These are phyloP conservation scores for Colletotrichum truncatum DNA, from an alignment of 2,329 filamentous ascomycete species.

Conservation along the genomic window DNA sequence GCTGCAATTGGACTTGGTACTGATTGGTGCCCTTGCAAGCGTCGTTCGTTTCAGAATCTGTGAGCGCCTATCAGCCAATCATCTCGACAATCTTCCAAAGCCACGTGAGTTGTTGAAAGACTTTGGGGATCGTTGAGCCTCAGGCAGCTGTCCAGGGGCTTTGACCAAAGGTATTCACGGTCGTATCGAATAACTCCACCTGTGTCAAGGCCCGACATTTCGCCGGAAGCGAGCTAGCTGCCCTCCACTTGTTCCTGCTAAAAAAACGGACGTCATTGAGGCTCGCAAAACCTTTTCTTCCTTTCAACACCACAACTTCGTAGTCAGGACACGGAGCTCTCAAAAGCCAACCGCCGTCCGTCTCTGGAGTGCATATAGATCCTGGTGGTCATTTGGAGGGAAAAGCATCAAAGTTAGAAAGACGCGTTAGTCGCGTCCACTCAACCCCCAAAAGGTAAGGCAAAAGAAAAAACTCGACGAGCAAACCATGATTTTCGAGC, in stretches of 20 bases:
- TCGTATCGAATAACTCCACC: too few relatives aligned
- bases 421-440: background rate
- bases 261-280: constrained; percentile 22
- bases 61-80: constrained; percentile 42
- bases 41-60: constrained; percentile 48
- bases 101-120: background rate
- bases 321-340: constrained; percentile 6
- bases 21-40: constrained; percentile 27
- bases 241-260: background rate
- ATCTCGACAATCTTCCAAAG: background rate
- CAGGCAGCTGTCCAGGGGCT: constrained; percentile 3
- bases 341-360: background rate
- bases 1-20: background rate
- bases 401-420: background rate
- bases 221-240: constrained; percentile 2
- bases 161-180: too few relatives aligned
- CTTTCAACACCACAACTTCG: background rate
- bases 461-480: constrained; percentile 6
- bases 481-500: background rate
- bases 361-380: background rate
- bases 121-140: background rate
- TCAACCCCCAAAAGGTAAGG: constrained; percentile 14
- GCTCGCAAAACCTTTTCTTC: background rate
- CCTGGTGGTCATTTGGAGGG: background rate
- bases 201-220: constrained; percentile 15